phyloP scores from a whole-genome alignment of 768 basidiomycete species.

The Leccinum aurantiacum region DNA sequence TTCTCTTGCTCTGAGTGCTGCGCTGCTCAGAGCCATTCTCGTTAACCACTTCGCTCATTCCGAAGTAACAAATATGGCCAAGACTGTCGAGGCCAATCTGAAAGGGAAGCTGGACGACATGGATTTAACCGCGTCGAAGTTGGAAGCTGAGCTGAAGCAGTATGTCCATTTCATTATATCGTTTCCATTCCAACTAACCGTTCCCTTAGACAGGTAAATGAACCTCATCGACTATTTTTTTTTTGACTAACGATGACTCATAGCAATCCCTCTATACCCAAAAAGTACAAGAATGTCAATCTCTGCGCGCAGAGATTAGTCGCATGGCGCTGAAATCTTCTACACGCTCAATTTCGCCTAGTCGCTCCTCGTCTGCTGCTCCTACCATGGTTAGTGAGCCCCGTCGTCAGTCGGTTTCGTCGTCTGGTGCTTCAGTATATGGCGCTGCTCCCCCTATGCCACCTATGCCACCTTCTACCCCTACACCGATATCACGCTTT shows the following conservation, averaged over 20 bases:
- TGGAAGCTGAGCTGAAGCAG: slow-evolving; percentile 73
- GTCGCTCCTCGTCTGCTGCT: slow-evolving; percentile 29
- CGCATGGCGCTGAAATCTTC: slow-evolving; percentile 43
- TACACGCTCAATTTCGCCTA: slow-evolving; percentile 22
- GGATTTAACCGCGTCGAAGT: slow-evolving; percentile 53
- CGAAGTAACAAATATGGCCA: slow-evolving; percentile 69
- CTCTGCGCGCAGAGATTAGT: slow-evolving; percentile 63
- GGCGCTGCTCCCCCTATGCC: slow-evolving; percentile 29
- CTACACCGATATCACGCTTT: slow-evolving; percentile 52
- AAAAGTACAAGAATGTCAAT: slow-evolving; percentile 71
- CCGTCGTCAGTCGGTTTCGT: slow-evolving; percentile 33
- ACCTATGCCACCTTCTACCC: slow-evolving; percentile 45
- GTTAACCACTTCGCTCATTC: slow-evolving; percentile 81
- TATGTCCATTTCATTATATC: slow-evolving; percentile 39
- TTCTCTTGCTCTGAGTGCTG: slow-evolving; percentile 73
- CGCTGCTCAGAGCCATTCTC: slow-evolving; percentile 78
- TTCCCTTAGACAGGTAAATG: slow-evolving; percentile 58
- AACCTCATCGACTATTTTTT: slow-evolving; percentile 7
- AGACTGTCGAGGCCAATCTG: slow-evolving; percentile 57
- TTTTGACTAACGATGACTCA: slow-evolving; percentile 16
- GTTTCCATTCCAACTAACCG: slow-evolving; percentile 16
- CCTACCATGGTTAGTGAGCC: slow-evolving; percentile 22
- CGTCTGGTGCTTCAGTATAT: slow-evolving; percentile 37
- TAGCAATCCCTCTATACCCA: slow-evolving; percentile 62
- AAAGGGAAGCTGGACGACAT: slow-evolving; percentile 67